These are phyloP conservation scores for Pharus latifolius DNA, from an alignment of 176 grass and related monocot species.

Conservation along the genomic window DNA sequence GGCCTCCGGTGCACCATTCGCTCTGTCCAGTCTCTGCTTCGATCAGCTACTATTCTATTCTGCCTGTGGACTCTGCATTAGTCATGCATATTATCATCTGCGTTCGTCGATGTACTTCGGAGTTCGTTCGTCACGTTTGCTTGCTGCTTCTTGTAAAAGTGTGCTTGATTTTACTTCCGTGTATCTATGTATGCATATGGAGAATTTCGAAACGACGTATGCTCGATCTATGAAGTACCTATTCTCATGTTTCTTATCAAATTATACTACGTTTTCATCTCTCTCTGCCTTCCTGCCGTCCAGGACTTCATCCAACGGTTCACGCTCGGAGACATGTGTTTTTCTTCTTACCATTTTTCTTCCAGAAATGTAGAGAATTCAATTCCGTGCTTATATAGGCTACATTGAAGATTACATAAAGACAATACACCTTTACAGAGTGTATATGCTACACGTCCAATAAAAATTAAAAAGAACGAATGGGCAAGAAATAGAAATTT, in stretches of 20 bases:
- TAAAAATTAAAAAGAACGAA: too few species aligned
- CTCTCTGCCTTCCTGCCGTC: too few species aligned
- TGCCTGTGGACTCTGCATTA: neutral
- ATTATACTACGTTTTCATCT: too few species aligned
- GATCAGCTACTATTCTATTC: neutral
- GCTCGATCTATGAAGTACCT: neutral
- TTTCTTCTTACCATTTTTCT: too few species aligned
- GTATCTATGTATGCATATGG: constrained; percentile 18
- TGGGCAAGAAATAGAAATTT: too few species aligned
- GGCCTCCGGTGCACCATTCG: neutral
- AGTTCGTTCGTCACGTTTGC: neutral
- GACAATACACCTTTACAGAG: too few species aligned
- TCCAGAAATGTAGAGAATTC: too few species aligned
- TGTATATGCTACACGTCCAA: too few species aligned
- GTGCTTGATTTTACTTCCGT: neutral
- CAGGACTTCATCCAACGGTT: too few species aligned
- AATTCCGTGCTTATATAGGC: too few species aligned
- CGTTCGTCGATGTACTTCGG: neutral
- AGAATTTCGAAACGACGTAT: neutral
- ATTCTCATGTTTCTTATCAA: neutral
- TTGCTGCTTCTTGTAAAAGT: neutral
- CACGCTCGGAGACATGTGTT: too few species aligned
- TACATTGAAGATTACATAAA: too few species aligned
- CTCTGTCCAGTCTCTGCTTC: neutral
- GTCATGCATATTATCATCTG: neutral